A percentile compares a stretch with the other conserved stretches of the same genome.
Evolutionary conservation across 305 asterid species (phyloP).

Genomic region (Fraxinus sp.): DNA sequence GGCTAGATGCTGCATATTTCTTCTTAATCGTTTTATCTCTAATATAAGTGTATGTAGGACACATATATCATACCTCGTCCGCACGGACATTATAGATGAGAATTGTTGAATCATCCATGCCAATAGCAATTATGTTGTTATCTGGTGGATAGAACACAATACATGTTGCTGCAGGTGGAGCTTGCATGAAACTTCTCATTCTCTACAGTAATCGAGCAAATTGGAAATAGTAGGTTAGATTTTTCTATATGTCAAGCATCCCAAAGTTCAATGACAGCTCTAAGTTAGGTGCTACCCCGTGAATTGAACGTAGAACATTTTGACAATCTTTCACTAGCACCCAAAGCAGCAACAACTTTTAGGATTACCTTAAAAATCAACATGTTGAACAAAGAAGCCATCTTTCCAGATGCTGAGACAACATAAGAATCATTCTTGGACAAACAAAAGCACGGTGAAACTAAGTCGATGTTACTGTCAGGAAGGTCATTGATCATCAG

Average conservation of each 20-base stretch:
- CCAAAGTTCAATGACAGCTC: neutral
- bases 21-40: neutral
- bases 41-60: neutral
- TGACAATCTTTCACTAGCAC: neutral
- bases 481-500: constrained; percentile 48
- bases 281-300: neutral
- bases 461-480: constrained; percentile 20
- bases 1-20: neutral
- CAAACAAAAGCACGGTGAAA: constrained; percentile 52
- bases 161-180: constrained; percentile 64
- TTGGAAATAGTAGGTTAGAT: constrained; percentile 5
- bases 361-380: constrained; percentile 49
- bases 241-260: neutral
- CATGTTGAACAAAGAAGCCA: constrained; percentile 48
- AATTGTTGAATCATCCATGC: constrained; percentile 66
- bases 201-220: constrained; percentile 41
- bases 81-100: constrained; percentile 57
- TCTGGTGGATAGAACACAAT: constrained; percentile 64
- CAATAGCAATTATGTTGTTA: constrained; percentile 65
- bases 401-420: constrained; percentile 58
- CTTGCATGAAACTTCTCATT: constrained; percentile 40
- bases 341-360: neutral
- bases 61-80: constrained; percentile 38
- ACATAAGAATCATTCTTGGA: constrained; percentile 64
- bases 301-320: neutral